A percentile compares a stretch with the other conserved stretches of the same genome.
These are phyloP conservation scores for Venturia aucupariae DNA, from an alignment of 2,329 filamentous ascomycete genomes.

Conservation along the genomic window DNA sequence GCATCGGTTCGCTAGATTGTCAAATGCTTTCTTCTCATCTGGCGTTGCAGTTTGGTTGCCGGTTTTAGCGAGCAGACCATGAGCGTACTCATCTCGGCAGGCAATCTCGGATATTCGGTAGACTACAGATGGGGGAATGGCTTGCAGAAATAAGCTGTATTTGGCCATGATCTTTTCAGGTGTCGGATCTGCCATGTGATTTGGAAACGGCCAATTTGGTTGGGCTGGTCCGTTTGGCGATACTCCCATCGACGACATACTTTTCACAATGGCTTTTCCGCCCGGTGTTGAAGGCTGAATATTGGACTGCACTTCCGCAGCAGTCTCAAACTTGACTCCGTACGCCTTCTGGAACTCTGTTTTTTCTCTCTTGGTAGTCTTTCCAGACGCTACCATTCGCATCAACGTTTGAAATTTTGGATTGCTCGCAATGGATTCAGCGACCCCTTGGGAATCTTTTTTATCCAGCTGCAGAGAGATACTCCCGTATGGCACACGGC, in stretches of 20 bases:
- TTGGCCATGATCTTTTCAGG: not conserved
- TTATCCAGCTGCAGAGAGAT: not conserved
- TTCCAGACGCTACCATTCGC: not conserved
- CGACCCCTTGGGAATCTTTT: not conserved
- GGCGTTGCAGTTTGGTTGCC: not conserved
- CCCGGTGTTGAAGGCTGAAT: not conserved
- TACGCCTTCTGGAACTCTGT: not conserved
- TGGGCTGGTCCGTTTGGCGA: not conserved
- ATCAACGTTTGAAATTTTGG: not conserved
- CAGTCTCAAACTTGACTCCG: not conserved
- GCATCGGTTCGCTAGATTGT: not conserved
- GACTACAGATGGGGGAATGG: not conserved
- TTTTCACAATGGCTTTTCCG: not conserved
- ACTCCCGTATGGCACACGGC: not conserved
- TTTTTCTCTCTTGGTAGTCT: not conserved
- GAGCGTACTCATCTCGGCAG: not conserved
- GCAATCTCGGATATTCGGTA: not conserved
- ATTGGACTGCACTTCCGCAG: not conserved
- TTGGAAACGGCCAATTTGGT: not conserved
- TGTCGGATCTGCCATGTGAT: not conserved
- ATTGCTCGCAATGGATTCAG: not conserved
- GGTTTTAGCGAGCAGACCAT: not conserved
- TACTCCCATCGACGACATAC: not conserved
- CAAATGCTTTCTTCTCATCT: not conserved
- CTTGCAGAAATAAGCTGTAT: not conserved